Conservation (phyloP, 2,329 filamentous ascomycete species). For the Lecanosticta acicola region DNA sequence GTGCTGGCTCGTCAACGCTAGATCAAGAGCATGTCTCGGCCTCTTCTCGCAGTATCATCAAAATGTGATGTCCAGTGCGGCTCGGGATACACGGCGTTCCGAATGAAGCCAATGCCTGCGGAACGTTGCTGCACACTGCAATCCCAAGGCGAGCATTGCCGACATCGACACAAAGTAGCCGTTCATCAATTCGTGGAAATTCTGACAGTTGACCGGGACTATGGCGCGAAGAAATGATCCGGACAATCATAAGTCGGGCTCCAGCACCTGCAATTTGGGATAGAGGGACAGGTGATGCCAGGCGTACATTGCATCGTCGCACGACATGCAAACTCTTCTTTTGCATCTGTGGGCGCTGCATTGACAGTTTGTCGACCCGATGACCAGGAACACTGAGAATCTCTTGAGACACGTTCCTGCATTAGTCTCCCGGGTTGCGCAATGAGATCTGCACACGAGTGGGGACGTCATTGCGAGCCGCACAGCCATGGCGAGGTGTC, state of each 20-base stretch:
- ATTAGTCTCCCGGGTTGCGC: conserved; percentile 27
- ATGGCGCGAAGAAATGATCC: neutral
- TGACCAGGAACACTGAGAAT: conserved; percentile 14
- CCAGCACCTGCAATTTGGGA: neutral
- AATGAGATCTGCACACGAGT: conserved; percentile 21
- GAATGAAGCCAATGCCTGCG: neutral
- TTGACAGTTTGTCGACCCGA: conserved; percentile 16
- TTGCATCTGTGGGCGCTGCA: conserved; percentile 2
- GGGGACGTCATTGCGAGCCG: conserved; percentile 17
- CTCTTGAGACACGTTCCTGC: conserved; percentile 26
- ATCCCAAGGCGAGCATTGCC: neutral
- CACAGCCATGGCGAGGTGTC: conserved; percentile 17
- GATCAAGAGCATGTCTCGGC: neutral
- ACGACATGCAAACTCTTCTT: neutral
- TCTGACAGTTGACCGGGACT: neutral
- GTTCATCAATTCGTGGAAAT: conserved; percentile 2
- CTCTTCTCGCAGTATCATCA: neutral
- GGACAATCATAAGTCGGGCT: conserved; percentile 2
- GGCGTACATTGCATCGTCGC: neutral
- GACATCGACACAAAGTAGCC: neutral
- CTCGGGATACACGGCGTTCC: too few relatives aligned
- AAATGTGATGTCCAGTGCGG: neutral
- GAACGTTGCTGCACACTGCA: too few relatives aligned
- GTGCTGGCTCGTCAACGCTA: too few relatives aligned
- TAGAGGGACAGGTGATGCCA: neutral